phyloP scores from a whole-genome alignment of 257 asterid genomes.

The Avicennia marina region DNA sequence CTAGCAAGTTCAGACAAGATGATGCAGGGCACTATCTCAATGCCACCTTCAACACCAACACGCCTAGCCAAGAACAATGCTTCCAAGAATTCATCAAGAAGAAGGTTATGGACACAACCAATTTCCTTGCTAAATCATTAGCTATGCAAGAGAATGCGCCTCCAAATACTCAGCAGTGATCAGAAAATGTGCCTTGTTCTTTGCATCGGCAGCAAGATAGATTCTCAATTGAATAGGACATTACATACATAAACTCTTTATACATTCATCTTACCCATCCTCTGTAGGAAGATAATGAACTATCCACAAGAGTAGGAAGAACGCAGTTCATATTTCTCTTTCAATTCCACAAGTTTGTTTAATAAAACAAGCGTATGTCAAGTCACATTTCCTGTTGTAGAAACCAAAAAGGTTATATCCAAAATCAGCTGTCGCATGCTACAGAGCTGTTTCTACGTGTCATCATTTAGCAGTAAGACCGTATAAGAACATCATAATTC shows the following conservation, averaged over 20 bases:
- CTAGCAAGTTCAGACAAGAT: slow-evolving; percentile 21
- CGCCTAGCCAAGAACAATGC: slow-evolving; percentile 29
- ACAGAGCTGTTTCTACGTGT: too few species aligned
- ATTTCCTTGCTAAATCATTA: slow-evolving; percentile 22
- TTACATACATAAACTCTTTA: too few species aligned
- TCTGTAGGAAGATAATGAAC: too few species aligned
- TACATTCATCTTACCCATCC: too few species aligned
- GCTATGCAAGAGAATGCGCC: slow-evolving; percentile 49
- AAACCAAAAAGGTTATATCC: too few species aligned
- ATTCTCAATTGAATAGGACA: background rate
- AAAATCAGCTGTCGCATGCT: too few species aligned
- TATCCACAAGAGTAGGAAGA: slow-evolving; percentile 2
- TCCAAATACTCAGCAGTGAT: slow-evolving; percentile 52
- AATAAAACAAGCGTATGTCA: background rate
- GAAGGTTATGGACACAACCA: slow-evolving; percentile 22
- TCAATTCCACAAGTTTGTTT: slow-evolving; percentile 6
- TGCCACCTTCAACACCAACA: slow-evolving; percentile 49
- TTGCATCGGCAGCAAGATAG: background rate
- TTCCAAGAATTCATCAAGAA: slow-evolving; percentile 32
- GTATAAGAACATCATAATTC: too few species aligned
- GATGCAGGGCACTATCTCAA: slow-evolving; percentile 40
- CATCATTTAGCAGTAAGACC: too few species aligned
- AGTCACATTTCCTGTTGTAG: too few species aligned
- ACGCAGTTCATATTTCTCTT: slow-evolving; percentile 1
- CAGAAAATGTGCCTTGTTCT: slow-evolving; percentile 13